These are phyloP conservation scores for Thymus mandschuricus DNA, from an alignment of 257 asterid genomes.

Conservation along the genomic window DNA sequence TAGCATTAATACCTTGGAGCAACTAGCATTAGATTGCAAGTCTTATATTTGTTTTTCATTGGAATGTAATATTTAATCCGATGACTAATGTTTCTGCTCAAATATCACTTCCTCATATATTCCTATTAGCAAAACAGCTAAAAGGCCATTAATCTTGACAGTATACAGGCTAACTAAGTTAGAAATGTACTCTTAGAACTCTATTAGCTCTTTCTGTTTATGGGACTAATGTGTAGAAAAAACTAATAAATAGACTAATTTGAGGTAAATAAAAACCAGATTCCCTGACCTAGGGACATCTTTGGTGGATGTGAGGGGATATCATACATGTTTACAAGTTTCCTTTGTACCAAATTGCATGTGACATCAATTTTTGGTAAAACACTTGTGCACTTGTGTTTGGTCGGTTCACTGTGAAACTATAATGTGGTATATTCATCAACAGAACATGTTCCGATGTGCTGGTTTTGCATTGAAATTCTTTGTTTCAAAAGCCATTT, in stretches of 20 bases:
- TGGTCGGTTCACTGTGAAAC: neutral
- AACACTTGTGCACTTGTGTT: neutral
- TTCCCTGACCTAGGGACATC: neutral
- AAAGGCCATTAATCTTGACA: neutral
- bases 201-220: neutral
- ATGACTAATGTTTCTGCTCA: neutral
- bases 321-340: neutral
- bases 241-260: too few relatives aligned
- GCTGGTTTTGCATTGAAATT: neutral
- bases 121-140: neutral
- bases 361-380: neutral
- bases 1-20: constrained; percentile 26
- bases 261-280: neutral
- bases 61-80: constrained; percentile 16
- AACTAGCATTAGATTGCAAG: constrained; percentile 21
- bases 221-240: neutral
- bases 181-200: neutral
- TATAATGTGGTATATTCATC: neutral
- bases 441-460: neutral
- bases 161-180: neutral
- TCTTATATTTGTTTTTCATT: neutral
- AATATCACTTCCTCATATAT: neutral
- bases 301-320: constrained; percentile 1
- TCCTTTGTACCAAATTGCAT: neutral
- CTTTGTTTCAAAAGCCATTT: neutral